A percentile compares a stretch with the other conserved stretches of the same genome.
These are phyloP conservation scores for Anastatica hierochuntica DNA, from an alignment of 345 rosid genomes.

Conservation along the genomic window DNA sequence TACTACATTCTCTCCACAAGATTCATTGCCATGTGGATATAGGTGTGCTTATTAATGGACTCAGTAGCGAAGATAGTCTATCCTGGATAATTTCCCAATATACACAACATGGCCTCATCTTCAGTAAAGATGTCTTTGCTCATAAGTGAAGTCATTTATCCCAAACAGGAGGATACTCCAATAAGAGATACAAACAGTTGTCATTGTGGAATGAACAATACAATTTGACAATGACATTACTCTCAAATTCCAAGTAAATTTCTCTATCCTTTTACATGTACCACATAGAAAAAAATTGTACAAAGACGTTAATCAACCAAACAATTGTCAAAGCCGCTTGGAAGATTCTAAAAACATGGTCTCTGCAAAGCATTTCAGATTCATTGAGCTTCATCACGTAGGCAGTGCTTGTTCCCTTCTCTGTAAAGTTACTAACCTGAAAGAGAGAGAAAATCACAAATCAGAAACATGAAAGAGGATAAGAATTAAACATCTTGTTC, in stretches of 20 bases:
- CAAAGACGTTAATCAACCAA: slow-evolving; percentile 14
- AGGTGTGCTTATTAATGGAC: slow-evolving; percentile 92
- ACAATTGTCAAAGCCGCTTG: neutral
- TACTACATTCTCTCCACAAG: too few relatives aligned
- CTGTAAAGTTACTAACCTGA: slow-evolving; percentile 85
- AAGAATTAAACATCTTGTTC: neutral
- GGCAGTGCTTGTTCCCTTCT: slow-evolving; percentile 77
- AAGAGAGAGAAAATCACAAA: slow-evolving; percentile 13
- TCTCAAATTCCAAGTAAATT: slow-evolving; percentile 97
- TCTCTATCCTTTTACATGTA: slow-evolving; percentile 95
- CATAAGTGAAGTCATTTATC: slow-evolving; percentile 98
- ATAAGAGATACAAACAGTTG: slow-evolving; percentile 74
- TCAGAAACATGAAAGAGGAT: neutral
- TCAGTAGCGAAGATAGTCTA: slow-evolving; percentile 93
- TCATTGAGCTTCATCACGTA: slow-evolving; percentile 92
- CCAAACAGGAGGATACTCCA: slow-evolving; percentile 99
- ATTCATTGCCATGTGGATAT: slow-evolving; percentile 77
- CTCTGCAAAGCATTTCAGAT: slow-evolving; percentile 98
- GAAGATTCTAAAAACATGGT: slow-evolving; percentile 47
- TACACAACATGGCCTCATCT: slow-evolving; percentile 93
- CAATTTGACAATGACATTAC: slow-evolving; percentile 87
- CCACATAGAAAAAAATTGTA: slow-evolving; percentile 52
- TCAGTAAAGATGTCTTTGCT: slow-evolving; percentile 88
- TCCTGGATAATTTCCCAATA: slow-evolving; percentile 90
- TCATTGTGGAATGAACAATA: slow-evolving; percentile 98